Base-by-base conservation (phyloP, 257 asterid genomes). In the Parsonsia alboflavescens region DNA sequence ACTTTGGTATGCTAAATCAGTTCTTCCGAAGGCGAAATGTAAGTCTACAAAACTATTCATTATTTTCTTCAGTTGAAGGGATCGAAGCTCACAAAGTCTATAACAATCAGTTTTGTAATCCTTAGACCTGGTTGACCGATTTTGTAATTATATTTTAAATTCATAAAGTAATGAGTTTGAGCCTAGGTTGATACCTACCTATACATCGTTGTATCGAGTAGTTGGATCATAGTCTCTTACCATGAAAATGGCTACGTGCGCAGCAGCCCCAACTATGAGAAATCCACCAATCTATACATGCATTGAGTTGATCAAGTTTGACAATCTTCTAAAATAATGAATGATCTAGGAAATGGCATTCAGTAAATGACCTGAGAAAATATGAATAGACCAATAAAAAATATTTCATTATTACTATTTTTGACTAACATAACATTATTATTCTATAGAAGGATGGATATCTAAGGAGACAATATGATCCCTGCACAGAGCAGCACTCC, bases 401-500 rank as follows among this genome's bases (percentile, higher is more conserved):
- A 13, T 61, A 33, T 33, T 42, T 7, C 7, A 36, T 48, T 49
- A 76, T 76, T 61, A n/a, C n/a, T n/a, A n/a, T 26, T 81, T 72
- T 30, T 85, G 66, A 64, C 77, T 85, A 67, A 83, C 73, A 9
- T 76, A 71, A 81, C 78, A 45, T 75, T 33, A 67, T 80, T 7
- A 28, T 85, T 41, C 64, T 52, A 76, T 67, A 85, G 91, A 85
- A 83, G 80, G 79, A 78, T 41, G 89, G 96, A 76, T 82, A 82
- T 71, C 81, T 95, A 65, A 87, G 93, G 85, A 80, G 88, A 72
- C 81, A 82, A 16, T 95, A 95, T 30, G 99, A 95, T 81, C 98
- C 99, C 52, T 95, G 99, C 87, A 95, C 97, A 28, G 98, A 92
- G 85, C 49, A 79, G 78, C 96, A 95, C 82, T 84, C 99, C 19